Base-by-base conservation (phyloP, 1,139 yeast species). In the Insectozyma bohioensis region DNA sequence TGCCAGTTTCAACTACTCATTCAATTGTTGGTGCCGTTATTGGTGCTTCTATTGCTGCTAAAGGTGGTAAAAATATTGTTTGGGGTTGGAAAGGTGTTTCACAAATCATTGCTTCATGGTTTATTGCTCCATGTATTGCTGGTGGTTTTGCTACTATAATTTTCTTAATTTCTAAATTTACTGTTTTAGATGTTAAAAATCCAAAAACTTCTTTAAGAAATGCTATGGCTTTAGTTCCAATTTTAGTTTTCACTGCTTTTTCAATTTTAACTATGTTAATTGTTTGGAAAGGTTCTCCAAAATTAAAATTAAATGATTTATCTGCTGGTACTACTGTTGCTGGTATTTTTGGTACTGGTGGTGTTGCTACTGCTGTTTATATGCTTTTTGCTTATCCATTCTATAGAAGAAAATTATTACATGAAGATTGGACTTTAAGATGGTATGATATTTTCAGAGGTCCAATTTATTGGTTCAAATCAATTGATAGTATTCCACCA, bases 11-110 rank as follows among this genome's bases (percentile, higher is more conserved):
- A 11, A 80, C 90, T 20, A 83, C 92, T 14, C 90, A 83, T 51
- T 79, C 88, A 9, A 80, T 83, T 47, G 85, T 83, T 33, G 92
- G 90, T 52, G 90, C 80, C 22, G 72, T 80, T 31, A 80, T 82
- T 42, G 92, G 94, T 43, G 72, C 85, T 12, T 81, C 86, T 38
- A 74, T 84, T 50, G 94, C 90, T 31, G 81, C 90, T 18, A 69
- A 67, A 44, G 80, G 80, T 40, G 79, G 75, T 26, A 50, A 58
- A 2, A 65, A 75, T 39, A 72, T 83, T 39, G 61, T 58, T 39
- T 83, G 92, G 94, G 90, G 87, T 15, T 83, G 92, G 92, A 40
- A 46, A 12, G 88, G 88, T 26, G 82, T 83, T 40, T 55, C 85
- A 2, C 83, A 80, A 56, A 82, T 82, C 46, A 75, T 80, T 43